Base-by-base conservation (phyloP, 78 protist genomes). In the Dictyostelium discoideum region DNA sequence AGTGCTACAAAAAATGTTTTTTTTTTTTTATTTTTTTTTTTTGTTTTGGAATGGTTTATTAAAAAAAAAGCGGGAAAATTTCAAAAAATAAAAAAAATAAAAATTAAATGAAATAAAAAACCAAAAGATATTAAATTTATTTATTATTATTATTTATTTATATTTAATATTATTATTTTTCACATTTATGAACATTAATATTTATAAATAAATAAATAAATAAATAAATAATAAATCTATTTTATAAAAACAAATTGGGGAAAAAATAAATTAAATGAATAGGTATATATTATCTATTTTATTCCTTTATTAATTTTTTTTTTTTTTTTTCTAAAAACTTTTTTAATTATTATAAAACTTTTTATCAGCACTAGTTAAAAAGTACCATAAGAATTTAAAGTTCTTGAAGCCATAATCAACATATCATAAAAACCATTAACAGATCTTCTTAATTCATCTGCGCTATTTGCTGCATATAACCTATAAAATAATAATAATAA, bases 361-460 rank as follows among this genome's bases (percentile, higher is more conserved):
- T 60, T 60, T 60, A 60, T 60, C 69, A 60, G 6, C 69, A 60
- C 69, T 77, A 29, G 46, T 79, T 79, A 79, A 39, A 79, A 79
- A 44, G 84, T 32, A 32, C 87, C 73, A 84, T 79, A 89, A 22
- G 87, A 65, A 69, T 89, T 89, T 32, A 89, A 48, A 10, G 94
- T 73, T 81, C 94, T 89, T 11, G 94, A 80, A 44, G 46, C 87
- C 94, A 89, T 89, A 11, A 89, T 14, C 11, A 89, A 69, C 94
- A 89, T 89, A 67, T 89, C 94, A 67, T 81, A 89, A 69, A 89
- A 89, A 44, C 85, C 69, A 81, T 69, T 89, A 2, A 89, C 84
- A 6, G 94, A 80, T 89, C 94, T 89, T 81, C 94, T 89, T 24
- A 89, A 39, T 40, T 89, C 87, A 81, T 89, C 94, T 42, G 94